These are phyloP conservation scores for Phaeotremella fagi DNA, from an alignment of 768 basidiomycete genomes.

Conservation along the genomic window DNA sequence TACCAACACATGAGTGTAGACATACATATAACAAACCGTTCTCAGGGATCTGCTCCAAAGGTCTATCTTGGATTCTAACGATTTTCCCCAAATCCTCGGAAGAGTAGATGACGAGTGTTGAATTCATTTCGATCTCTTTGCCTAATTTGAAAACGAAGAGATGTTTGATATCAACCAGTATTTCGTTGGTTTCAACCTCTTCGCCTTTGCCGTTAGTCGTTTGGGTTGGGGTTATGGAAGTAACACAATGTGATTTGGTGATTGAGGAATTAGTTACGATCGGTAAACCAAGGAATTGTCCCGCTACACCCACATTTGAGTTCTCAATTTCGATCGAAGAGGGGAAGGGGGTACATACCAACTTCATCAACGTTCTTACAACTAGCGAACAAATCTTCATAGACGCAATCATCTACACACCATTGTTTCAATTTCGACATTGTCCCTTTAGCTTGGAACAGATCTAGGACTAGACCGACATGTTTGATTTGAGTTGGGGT, in stretches of 20 bases:
- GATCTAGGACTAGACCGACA: constrained; percentile 39
- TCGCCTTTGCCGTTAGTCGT: constrained; percentile 9
- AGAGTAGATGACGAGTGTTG: constrained; percentile 33
- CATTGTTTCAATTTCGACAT: constrained; percentile 35
- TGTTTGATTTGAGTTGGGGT: constrained; percentile 30
- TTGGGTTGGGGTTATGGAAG: constrained; percentile 7
- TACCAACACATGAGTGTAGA: no score
- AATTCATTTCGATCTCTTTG: constrained; percentile 35
- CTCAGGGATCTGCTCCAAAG: constrained; percentile 34
- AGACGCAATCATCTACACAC: constrained; percentile 40
- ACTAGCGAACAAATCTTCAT: constrained; percentile 45
- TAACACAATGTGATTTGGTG: constrained; percentile 30
- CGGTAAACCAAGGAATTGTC: constrained; percentile 42
- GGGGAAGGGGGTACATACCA: constrained; percentile 25
- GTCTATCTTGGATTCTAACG: constrained; percentile 41
- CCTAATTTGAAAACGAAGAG: constrained; percentile 33
- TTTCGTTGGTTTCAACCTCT: constrained; percentile 14
- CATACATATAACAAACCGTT: constrained; percentile 33
- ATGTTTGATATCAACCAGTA: constrained; percentile 36
- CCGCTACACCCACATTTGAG: no score
- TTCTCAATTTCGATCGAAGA: no score
- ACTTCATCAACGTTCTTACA: constrained; percentile 38
- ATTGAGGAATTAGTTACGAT: constrained; percentile 26
- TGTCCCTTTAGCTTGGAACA: constrained; percentile 45
- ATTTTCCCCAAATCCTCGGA: constrained; percentile 29